These are phyloP conservation scores for Claviceps pazoutovae DNA, from an alignment of 2,329 filamentous ascomycete genomes.

Conservation along the genomic window DNA sequence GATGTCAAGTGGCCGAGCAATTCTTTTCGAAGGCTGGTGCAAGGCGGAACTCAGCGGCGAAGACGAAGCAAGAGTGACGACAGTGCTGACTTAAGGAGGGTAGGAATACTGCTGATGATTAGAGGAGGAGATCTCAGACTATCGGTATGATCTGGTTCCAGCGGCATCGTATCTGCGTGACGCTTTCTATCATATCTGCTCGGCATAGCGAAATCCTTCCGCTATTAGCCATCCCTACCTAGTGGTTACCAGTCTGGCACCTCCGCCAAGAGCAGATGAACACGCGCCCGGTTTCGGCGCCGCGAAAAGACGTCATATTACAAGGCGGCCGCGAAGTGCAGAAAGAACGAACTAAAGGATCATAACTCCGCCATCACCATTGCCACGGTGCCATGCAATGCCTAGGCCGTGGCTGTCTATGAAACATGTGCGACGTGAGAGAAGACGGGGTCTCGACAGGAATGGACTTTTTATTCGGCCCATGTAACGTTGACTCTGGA, in stretches of 20 bases:
- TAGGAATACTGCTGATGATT: not conserved
- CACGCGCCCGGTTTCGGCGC: not conserved
- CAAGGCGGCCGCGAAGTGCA: not conserved
- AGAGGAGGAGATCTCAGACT: not conserved
- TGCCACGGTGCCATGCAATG: too few relatives aligned
- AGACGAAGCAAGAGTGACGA: not conserved
- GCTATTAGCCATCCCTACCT: not conserved
- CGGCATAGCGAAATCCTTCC: not conserved
- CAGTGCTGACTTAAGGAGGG: not conserved
- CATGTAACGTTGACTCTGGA: conserved; percentile 9
- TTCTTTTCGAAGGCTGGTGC: not conserved
- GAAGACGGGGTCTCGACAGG: not conserved
- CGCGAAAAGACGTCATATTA: not conserved
- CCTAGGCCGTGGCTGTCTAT: too few relatives aligned
- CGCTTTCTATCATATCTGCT: not conserved
- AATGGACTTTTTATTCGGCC: not conserved
- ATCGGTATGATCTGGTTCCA: not conserved
- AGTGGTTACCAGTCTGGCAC: not conserved
- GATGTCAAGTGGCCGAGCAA: not conserved
- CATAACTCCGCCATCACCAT: too few relatives aligned
- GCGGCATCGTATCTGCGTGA: not conserved
- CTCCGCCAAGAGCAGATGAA: not conserved
- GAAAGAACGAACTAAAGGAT: not conserved
- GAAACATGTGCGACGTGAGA: not conserved
- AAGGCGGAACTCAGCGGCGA: not conserved